Evolutionary conservation across 2,329 filamentous ascomycete species (phyloP), one percentile per base, ranked within the genome.

Genomic region (Cylindrodendrum hubeiense): DNA sequence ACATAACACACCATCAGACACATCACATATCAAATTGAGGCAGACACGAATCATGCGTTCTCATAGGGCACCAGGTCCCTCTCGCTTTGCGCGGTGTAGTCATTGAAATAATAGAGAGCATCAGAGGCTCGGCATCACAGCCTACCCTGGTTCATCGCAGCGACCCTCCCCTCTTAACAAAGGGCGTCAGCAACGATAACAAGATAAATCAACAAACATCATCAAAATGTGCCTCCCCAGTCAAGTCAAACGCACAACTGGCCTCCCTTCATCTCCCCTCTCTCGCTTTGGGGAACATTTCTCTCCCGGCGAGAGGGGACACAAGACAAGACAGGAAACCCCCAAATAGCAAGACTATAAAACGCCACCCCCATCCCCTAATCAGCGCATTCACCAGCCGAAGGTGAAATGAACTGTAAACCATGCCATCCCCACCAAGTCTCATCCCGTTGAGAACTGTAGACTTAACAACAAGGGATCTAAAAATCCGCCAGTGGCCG

Each of bases 281-380:
- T 33, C 61, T 70, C 44, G 41, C 34, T 51, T 49, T 26, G 34
- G 56, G 39, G 26, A 30, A 41, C 50, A 47, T 15, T 53, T 22
- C 26, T 43, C 30, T 22, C 65, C 56, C 13, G n/a, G n/a, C 30
- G 43, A 19, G 26, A 47, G 51, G 44, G 56, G 56, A 26, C 39
- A 58, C 34, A 44, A 51, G 28, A 12, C 50, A 56, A 34, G 19
- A 61, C 28, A 53, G 30, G 50, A 30, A 49, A 21, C 34, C 19
- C 41, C 58, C 49, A 49, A 65, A 60, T 21, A 50, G n/a, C 47
- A 5, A 33, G n/a, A 34, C 43, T 53, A 24, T 39, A 63, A 50
- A 73, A 71, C 63, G 67, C 70, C 68, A 53, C 13, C 58, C 24
- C 56, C 33, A 47, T 43, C 41, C 54, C 30, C 54, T 58, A 41